Evolutionary conservation across 345 rosid genomes (phyloP).

Genomic region (Angophora floribunda): DNA sequence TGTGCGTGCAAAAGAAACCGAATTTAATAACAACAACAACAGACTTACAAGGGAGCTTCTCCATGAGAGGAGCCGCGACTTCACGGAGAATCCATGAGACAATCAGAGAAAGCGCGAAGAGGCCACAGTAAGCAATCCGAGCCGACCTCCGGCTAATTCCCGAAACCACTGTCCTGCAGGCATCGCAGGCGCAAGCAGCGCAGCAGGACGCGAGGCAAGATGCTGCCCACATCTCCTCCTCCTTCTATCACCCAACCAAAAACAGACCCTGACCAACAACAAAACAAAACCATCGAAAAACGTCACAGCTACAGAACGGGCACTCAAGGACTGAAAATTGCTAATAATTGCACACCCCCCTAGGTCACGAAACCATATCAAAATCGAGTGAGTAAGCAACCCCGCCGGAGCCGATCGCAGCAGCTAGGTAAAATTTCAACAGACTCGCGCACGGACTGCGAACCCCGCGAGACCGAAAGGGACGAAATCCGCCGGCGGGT

Average conservation of each 20-base stretch:
- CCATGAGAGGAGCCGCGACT: constrained; percentile 99
- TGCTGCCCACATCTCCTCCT: constrained; percentile 82
- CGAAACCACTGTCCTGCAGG: constrained; percentile 83
- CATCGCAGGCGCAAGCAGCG: constrained; percentile 96
- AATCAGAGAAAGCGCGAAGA: constrained; percentile 83
- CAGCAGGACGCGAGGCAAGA: constrained; percentile 98
- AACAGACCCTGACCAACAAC: not conserved
- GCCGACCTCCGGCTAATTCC: constrained; percentile 94
- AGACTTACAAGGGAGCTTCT: constrained; percentile 87
- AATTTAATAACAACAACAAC: not conserved
- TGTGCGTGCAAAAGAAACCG: not conserved
- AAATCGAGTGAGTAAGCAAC: not conserved
- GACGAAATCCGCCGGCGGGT: not conserved
- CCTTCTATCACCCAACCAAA: not conserved
- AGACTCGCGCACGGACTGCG: not conserved
- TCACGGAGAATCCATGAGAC: constrained; percentile 97
- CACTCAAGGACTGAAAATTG: not conserved
- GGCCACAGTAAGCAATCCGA: constrained; percentile 95
- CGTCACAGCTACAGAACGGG: not conserved
- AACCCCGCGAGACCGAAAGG: not conserved
- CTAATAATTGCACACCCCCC: not conserved
- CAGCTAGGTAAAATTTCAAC: not conserved
- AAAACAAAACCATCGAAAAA: not conserved
- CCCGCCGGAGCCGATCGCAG: not conserved
- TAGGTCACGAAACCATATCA: not conserved